Base-by-base conservation (phyloP, 805 yeast species). In the Ogataea haglerorum region DNA sequence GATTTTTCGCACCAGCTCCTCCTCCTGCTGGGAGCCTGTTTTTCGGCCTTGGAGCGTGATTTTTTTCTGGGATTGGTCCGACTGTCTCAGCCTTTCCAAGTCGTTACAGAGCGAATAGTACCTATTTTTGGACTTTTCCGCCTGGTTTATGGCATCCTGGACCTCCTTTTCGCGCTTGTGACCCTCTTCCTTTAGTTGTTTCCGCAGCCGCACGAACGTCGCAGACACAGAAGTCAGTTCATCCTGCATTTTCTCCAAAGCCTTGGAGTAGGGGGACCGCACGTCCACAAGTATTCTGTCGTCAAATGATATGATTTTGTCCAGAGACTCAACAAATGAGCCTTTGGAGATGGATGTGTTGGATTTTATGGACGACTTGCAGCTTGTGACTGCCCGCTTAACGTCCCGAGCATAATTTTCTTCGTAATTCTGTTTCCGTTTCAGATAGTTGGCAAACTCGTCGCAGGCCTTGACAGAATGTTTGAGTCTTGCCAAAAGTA, bases 11-110 rank as follows among this genome's bases (percentile, higher is more conserved):
- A 75, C 79, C 14, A 91, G 68, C 36, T 90, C 96, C 57, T 91
- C 98, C 58, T 93, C 98, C 58, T 82, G 85, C 64, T 91, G 97
- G 38, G 82, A 83, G 1, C 85, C 79, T 0, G 89, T 80, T 50
- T 82, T 83, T 29, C 86, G 76, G 45, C 85, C 83, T 57, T 86
- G 86, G 58, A 93, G 73, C 2, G 91, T 78, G 37, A 90, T 80
- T 47, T 85, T 83, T 52, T 87, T 87, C 61, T 85, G 86, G 42
- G 83, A 73, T 15, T 95, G 96, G 58, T 91, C 97, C 0, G 86
- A 75, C 36, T 52, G 57, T 56, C 83, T 79, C 31, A 89, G 72
- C 52, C 84, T 82, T 51, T 91, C 97, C 61, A 87, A 75, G 52
- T 93, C 98, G 39, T 80, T 84, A 55, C 96, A 88, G 18, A 89